These are phyloP conservation scores for Suhomyces pyralidae DNA, from an alignment of 805 yeast genomes.

Conservation along the genomic window DNA sequence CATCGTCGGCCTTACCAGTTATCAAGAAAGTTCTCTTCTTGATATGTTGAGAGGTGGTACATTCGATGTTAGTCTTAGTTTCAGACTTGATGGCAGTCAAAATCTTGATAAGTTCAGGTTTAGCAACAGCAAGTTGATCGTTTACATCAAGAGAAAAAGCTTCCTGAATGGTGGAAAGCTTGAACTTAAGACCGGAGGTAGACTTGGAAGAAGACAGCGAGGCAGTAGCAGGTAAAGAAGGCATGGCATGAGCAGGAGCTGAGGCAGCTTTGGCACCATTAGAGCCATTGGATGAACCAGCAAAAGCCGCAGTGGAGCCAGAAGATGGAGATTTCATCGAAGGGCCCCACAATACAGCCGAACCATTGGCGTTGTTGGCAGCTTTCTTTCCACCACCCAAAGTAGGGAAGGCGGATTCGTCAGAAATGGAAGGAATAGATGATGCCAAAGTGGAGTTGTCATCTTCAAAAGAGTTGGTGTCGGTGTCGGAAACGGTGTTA, in stretches of 20 bases:
- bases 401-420: slow-evolving; percentile 63
- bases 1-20: slow-evolving; percentile 67
- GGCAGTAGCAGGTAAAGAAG: slow-evolving; percentile 14
- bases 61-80: slow-evolving; percentile 69
- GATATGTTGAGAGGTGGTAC: slow-evolving; percentile 72
- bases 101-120: slow-evolving; percentile 67
- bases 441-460: slow-evolving; percentile 8
- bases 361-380: slow-evolving; percentile 22
- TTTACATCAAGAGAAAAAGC: slow-evolving; percentile 72
- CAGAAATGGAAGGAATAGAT: slow-evolving; percentile 37
- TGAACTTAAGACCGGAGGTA: slow-evolving; percentile 24
- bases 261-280: slow-evolving; percentile 16
- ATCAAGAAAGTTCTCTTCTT: slow-evolving; percentile 81
- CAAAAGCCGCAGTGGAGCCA: slow-evolving; percentile 14
- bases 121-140: slow-evolving; percentile 60
- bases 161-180: slow-evolving; percentile 65
- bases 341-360: slow-evolving; percentile 43
- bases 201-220: slow-evolving; percentile 16
- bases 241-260: slow-evolving; percentile 9
- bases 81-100: slow-evolving; percentile 58
- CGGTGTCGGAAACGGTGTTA: slow-evolving; percentile 13
- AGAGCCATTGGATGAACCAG: slow-evolving; percentile 7
- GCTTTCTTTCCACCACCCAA: slow-evolving; percentile 50
- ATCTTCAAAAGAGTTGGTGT: slow-evolving; percentile 6
- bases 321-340: slow-evolving; percentile 20